A percentile compares a stretch with the other conserved stretches of the same genome.
Evolutionary conservation across 2,329 filamentous ascomycete species (phyloP).

Genomic region (Clonostachys rhizophaga): DNA sequence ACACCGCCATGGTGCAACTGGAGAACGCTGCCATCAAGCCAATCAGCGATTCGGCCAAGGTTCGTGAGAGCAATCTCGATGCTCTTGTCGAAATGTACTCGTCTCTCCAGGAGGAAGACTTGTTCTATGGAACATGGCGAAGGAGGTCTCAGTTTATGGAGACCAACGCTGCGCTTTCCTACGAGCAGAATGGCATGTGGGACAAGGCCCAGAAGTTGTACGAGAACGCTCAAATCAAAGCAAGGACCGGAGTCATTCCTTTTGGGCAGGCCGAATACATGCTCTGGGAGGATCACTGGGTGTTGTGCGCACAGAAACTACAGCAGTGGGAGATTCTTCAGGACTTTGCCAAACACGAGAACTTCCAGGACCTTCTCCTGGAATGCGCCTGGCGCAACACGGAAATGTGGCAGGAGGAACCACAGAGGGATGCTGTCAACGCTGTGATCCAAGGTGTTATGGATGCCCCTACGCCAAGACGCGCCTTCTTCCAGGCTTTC

Average conservation of each 20-base stretch:
- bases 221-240: slow-evolving; percentile 94
- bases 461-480: slow-evolving; percentile 89
- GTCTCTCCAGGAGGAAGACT: slow-evolving; percentile 85
- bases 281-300: slow-evolving; percentile 99
- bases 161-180: slow-evolving; percentile 93
- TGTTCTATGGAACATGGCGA: slow-evolving; percentile 97
- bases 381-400: slow-evolving; percentile 95
- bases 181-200: slow-evolving; percentile 99
- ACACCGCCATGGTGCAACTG: slow-evolving; percentile 84
- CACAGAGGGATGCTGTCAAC: slow-evolving; percentile 85
- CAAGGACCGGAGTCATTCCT: slow-evolving; percentile 89
- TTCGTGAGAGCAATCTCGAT: slow-evolving; percentile 92
- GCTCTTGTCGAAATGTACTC: slow-evolving; percentile 93
- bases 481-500: slow-evolving; percentile 97
- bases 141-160: slow-evolving; percentile 94
- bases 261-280: slow-evolving; percentile 98
- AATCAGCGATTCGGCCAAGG: slow-evolving; percentile 74
- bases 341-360: slow-evolving; percentile 98
- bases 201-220: slow-evolving; percentile 98
- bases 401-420: slow-evolving; percentile 87
- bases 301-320: slow-evolving; percentile 93
- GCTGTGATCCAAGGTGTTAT: slow-evolving; percentile 95
- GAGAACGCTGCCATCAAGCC: slow-evolving; percentile 86
- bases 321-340: slow-evolving; percentile 98
- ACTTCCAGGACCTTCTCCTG: slow-evolving; percentile 91